Base-by-base conservation (phyloP, 139 green algal species). In the Bryopsis sp. region DNA sequence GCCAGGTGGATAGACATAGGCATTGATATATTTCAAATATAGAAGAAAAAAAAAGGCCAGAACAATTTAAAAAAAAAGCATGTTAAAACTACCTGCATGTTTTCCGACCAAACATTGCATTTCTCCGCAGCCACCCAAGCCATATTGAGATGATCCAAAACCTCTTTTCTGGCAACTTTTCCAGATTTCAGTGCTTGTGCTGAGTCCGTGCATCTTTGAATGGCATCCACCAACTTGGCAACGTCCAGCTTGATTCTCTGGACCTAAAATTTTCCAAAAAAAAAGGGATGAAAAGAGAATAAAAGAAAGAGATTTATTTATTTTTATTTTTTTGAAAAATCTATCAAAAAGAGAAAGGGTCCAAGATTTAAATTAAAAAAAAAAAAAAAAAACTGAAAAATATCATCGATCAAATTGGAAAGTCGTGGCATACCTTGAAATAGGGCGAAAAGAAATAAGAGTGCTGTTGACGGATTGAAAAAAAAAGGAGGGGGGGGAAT, bases 11-110 rank as follows among this genome's bases (percentile, higher is more conserved):
- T n/a, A n/a, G n/a, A n/a, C n/a, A n/a, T n/a, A n/a, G n/a, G n/a
- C n/a, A n/a, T n/a, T n/a, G n/a, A n/a, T n/a, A n/a, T n/a, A n/a
- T n/a, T n/a, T n/a, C n/a, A n/a, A n/a, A n/a, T n/a, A n/a, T n/a
- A n/a, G n/a, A n/a, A n/a, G n/a, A n/a, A n/a, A n/a, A n/a, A n/a
- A n/a, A n/a, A n/a, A n/a, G n/a, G n/a, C n/a, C n/a, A n/a, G n/a
- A n/a, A n/a, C n/a, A n/a, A n/a, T n/a, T n/a, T n/a, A n/a, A n/a
- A n/a, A n/a, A n/a, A n/a, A n/a, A n/a, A n/a, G n/a, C n/a, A n/a
- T n/a, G n/a, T n/a, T n/a, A n/a, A n/a, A n/a, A n/a, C n/a, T 47
- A 67, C 59, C 32, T 67, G 59, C 34, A 67, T 67, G 59, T 67
- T 47, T 43, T 67, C 59, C 32, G 34, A 8, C 59, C 59, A 67